These are phyloP conservation scores for Hirsutella minnesotensis DNA, from an alignment of 2,329 filamentous ascomycete species.

Conservation along the genomic window DNA sequence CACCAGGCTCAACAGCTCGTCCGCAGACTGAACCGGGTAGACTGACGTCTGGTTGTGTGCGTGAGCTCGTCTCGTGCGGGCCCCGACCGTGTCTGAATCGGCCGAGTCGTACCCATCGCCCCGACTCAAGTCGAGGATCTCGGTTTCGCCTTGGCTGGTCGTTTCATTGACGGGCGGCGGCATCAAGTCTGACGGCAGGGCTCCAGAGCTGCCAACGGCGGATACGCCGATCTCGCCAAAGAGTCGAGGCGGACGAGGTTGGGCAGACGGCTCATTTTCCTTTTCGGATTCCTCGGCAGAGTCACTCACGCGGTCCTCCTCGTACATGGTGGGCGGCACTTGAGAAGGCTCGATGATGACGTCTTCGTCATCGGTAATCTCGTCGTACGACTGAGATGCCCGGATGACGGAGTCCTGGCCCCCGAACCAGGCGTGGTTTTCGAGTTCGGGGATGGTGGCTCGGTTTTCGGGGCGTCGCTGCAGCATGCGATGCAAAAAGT, in stretches of 20 bases:
- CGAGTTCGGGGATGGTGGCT: constrained; percentile 59
- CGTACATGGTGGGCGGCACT: constrained; percentile 23
- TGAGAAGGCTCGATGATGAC: constrained; percentile 50
- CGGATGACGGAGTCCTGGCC: constrained; percentile 16
- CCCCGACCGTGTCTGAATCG: constrained; percentile 18
- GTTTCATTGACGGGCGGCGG: constrained; percentile 33
- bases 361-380: constrained; percentile 48
- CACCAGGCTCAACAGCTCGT: constrained; percentile 39
- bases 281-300: constrained; percentile 64
- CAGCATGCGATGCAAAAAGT: constrained; percentile 70
- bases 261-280: constrained; percentile 63
- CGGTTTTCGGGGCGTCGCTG: constrained; percentile 68
- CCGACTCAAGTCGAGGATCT: constrained; percentile 32
- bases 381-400: constrained; percentile 42
- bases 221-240: constrained; percentile 46
- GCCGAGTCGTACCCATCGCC: constrained; percentile 32
- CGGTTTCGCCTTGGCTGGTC: constrained; percentile 22
- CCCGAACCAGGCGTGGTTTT: constrained; percentile 63
- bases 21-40: constrained; percentile 30
- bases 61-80: constrained; percentile 10
- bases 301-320: constrained; percentile 27
- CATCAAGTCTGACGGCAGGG: constrained; percentile 33
- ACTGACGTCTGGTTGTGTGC: constrained; percentile 22
- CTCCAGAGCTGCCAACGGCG: constrained; percentile 40
- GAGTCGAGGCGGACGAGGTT: constrained; percentile 25